Base-by-base conservation (phyloP, 2,329 filamentous ascomycete genomes). In the Berkeleyomyces basicola region DNA sequence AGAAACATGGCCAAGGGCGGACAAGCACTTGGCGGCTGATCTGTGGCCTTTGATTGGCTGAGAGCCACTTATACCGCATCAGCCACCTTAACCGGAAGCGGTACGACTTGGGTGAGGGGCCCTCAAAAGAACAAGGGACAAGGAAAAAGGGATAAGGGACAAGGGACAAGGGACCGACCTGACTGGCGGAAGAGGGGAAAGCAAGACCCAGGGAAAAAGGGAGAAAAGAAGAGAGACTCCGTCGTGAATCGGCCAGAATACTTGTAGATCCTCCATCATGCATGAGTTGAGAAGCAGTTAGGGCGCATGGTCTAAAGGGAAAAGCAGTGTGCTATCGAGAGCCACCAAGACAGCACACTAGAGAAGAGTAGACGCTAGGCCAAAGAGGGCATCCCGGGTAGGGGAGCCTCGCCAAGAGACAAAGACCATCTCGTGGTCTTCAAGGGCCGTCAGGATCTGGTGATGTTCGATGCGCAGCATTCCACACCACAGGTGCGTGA, bases 1-100 rank as follows among this genome's bases (percentile, higher is more conserved):
- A 62, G 59, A 64, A 9, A 66, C 43, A 63, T 49, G 55, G 39
- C 23, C 51, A 23, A 46, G 36, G n/a, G 33, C 31, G 33, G 49
- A 7, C 2, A 55, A 10, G 37, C 14, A 31, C 37, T 59, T 36
- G 16, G 43, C 44, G 40, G 37, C 55, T 63, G 61, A 58, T 53
- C n/a, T 46, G 37, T 10, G 62, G 23, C 2, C 44, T 37, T n/a
- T 59, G 58, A 59, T 62, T 62, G 60, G 60, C 47, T 62, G 37
- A 57, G 23, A 58, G 47, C 37, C 60, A 62, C 60, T 55, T 53
- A 62, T 49, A 62, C 44, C 14, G 49, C 49, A 7, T 9, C n/a
- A 7, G 10, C 10, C 31, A n/a, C 33, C 4, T 14, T 55, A 55
- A 7, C 49, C 49, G 49, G 10, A 55, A 55, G 36, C 49, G 36